Evolutionary conservation across 768 basidiomycete genomes (phyloP).

Genomic region (Mycena alexandri): DNA sequence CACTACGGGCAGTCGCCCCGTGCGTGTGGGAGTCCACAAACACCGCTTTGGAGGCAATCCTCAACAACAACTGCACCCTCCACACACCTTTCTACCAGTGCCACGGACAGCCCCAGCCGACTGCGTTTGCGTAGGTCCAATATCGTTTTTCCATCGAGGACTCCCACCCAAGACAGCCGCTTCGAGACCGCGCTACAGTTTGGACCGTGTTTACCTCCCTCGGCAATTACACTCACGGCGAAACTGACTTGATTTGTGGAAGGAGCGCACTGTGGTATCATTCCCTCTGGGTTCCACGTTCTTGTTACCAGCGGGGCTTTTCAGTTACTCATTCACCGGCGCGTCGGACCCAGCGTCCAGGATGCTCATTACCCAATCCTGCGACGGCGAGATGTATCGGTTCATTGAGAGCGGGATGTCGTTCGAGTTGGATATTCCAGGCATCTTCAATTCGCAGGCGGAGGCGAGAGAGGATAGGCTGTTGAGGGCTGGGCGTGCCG

Average conservation of each 20-base stretch:
- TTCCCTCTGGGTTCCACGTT: constrained; percentile 8
- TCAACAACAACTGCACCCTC: too few relatives aligned
- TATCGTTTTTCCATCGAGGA: neutral
- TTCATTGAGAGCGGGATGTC: neutral
- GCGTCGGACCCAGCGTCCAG: neutral
- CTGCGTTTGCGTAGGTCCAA: neutral
- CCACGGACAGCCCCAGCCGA: neutral
- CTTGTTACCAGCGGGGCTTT: neutral
- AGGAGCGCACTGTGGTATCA: neutral
- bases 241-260: neutral
- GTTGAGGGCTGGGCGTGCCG: too few relatives aligned
- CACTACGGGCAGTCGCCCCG: neutral
- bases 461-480: neutral
- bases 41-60: neutral
- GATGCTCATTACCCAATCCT: neutral
- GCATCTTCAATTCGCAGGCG: neutral
- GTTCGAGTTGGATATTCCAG: neutral
- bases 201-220: neutral
- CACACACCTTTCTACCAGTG: neutral
- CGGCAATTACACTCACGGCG: neutral
- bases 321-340: constrained; percentile 2
- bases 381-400: neutral
- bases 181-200: neutral
- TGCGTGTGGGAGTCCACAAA: neutral
- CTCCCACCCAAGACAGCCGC: neutral